Conservation (phyloP, 164 flowering plant species). For the Magnolia changhungtana region DNA sequence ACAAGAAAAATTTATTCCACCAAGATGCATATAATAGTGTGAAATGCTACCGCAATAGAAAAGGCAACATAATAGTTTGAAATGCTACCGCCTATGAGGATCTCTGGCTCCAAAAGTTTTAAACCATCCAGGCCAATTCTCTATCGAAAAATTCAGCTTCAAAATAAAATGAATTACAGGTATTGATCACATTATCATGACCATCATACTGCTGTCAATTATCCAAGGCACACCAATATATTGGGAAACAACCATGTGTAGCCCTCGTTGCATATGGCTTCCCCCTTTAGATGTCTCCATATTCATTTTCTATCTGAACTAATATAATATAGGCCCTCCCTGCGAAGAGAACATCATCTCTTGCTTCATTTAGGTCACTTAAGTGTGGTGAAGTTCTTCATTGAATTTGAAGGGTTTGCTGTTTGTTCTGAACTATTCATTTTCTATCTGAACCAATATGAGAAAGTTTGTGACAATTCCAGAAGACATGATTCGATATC, state of each 20-base stretch:
- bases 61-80: conserved; percentile 77
- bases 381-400: conserved; percentile 78
- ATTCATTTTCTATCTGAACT: conserved; percentile 96
- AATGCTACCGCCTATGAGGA: conserved; percentile 90
- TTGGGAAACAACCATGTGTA: conserved; percentile 84
- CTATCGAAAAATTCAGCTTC: conserved; percentile 97
- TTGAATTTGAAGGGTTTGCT: conserved; percentile 74
- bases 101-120: conserved; percentile 82
- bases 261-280: conserved; percentile 90
- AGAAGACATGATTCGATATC: conserved; percentile 82
- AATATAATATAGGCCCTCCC: conserved; percentile 91
- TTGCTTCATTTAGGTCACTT: conserved; percentile 79
- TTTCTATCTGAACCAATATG: neutral
- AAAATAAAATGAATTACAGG: conserved; percentile 95
- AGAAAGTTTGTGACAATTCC: conserved; percentile 94
- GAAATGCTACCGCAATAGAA: conserved; percentile 90
- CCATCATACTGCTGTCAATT: conserved; percentile 93
- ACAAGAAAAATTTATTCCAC: conserved; percentile 98
- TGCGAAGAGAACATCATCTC: conserved; percentile 92
- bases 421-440: conserved; percentile 61
- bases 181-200: conserved; percentile 91
- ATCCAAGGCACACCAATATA: conserved; percentile 98
- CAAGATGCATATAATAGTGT: conserved; percentile 98
- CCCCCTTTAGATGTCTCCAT: conserved; percentile 69
- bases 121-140: conserved; percentile 99